These are phyloP conservation scores for Rhodotorula kratochvilovae DNA, from an alignment of 768 basidiomycete species.

Conservation along the genomic window DNA sequence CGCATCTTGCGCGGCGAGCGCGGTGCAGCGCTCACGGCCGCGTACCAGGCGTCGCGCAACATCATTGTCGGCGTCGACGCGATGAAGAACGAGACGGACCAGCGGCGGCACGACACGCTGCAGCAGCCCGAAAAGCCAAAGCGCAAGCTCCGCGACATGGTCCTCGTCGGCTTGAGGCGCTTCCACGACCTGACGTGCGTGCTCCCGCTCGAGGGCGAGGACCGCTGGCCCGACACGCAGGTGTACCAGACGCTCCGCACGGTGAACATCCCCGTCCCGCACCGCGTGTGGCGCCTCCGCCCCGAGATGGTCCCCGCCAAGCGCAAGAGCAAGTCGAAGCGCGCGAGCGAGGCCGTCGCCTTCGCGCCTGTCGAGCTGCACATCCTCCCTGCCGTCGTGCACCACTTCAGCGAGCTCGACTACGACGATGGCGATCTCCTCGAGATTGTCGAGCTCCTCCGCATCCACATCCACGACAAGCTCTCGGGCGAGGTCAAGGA, in stretches of 20 bases:
- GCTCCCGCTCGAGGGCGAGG: background rate
- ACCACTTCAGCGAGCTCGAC: background rate
- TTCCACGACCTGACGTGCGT: constrained; percentile 10
- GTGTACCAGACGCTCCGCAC: background rate
- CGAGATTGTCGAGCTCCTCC: constrained; percentile 11
- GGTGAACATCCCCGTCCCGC: constrained; percentile 1
- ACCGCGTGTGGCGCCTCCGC: constrained; percentile 17
- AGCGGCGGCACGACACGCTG: background rate
- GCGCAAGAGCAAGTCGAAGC: background rate
- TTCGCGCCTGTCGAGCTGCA: constrained; percentile 26
- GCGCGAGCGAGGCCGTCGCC: background rate
- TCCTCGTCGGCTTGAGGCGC: background rate
- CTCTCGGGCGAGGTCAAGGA: constrained; percentile 9
- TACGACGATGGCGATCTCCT: constrained; percentile 18
- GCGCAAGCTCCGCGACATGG: too few species aligned
- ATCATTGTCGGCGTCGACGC: background rate
- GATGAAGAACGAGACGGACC: background rate
- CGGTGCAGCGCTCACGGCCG: background rate
- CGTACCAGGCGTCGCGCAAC: background rate
- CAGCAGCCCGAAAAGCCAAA: too few species aligned
- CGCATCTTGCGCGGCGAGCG: background rate
- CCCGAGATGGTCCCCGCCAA: background rate
- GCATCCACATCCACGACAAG: background rate
- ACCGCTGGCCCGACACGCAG: background rate
- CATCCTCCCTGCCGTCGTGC: constrained; percentile 9